Base-by-base conservation (phyloP, 2,329 filamentous ascomycete species). In the Coniochaeta sp. region DNA sequence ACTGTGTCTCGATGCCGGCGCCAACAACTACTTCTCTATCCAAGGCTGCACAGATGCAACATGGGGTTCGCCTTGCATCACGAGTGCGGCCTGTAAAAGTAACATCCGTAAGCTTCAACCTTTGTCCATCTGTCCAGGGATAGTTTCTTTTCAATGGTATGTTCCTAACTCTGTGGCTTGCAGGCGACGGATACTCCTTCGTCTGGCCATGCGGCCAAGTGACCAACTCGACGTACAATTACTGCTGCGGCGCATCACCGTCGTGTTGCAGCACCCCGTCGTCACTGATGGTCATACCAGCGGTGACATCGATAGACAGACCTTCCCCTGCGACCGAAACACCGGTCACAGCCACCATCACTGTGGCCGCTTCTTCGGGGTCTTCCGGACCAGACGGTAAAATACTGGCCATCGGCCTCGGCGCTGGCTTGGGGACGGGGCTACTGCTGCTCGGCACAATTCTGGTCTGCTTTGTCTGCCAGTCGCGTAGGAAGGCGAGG, bases 1-100 rank as follows among this genome's bases (percentile, higher is more conserved):
- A 2, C 43, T 61, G n/a, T 61, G 60, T 43, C 60, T 61, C 36
- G 34, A 56, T 12, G 61, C 61, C 36, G 61, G 56, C 31, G 59
- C 57, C 26, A 62, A 61, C 57, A 59, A 62, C 52, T 61, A 59
- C 40, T 59, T 56, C 26, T 58, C 17, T 31, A 50, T 61, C 43
- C 57, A 61, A 34, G 60, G 60, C 24, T 61, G 60, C 58, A 61
- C 60, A 33, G 57, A 61, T 40, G 33, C 60, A 5, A 38, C 24
- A 22, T 61, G 60, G 60, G 36, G 50, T 11, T 14, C 22, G 22
- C 60, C 60, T 28, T 61, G 60, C 54, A 26, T 59, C 26, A 50
- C 36, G 36, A 40, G 17, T 7, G 50, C 58, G 24, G 19, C 52
- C 19, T 61, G 60, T 52, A 40, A 57, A 52, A 22, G 33, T 33